Conservation (phyloP, 192 early-diverging fungal species). For the Umbelopsis ramanniana region DNA sequence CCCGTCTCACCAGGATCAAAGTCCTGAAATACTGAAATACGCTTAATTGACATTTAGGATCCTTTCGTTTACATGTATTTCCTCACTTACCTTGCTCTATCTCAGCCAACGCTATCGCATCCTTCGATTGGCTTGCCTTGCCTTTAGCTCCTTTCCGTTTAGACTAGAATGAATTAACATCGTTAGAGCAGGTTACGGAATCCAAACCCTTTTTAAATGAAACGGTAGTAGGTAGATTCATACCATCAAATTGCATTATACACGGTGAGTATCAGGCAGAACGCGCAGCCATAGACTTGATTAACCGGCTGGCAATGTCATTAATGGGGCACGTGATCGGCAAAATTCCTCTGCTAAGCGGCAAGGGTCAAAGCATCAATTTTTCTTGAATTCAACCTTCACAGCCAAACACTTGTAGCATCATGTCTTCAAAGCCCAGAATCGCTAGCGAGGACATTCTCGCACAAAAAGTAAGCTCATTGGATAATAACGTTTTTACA, state of each 20-base stretch:
- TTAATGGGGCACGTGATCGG: not conserved
- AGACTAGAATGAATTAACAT: not conserved
- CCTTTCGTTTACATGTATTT: not conserved
- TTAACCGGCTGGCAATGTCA: not conserved
- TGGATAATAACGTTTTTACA: not conserved
- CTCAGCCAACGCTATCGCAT: not conserved
- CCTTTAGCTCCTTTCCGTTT: constrained; percentile 2
- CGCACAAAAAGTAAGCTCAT: constrained; percentile 58
- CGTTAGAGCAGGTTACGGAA: not conserved
- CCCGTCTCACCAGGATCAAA: not conserved
- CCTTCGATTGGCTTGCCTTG: not conserved
- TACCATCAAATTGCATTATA: constrained; percentile 2
- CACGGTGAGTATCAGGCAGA: not conserved
- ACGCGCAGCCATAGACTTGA: not conserved
- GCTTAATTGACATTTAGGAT: too few relatives aligned
- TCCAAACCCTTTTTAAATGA: not conserved
- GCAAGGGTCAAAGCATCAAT: not conserved
- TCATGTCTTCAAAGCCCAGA: constrained; percentile 37
- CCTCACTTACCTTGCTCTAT: constrained; percentile 11
- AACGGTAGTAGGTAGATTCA: not conserved
- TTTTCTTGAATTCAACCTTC: constrained; percentile 10
- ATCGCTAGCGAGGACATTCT: constrained; percentile 65
- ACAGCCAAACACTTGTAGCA: not conserved
- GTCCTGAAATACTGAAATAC: constrained; percentile 1
- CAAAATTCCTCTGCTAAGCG: not conserved